phyloP scores from a whole-genome alignment of 345 rosid genomes.

The thale cress (Arabidopsis thaliana) region TAIR10.1 NC_003076.8:25323001-25323500 shows the following conservation, averaged over 20 bases:
- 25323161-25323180: background rate
- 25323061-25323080: slow-evolving; percentile 33
- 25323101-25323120: slow-evolving; percentile 42
- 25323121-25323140: background rate
- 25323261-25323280: slow-evolving; percentile 69
- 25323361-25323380: background rate
- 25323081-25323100: slow-evolving; percentile 28
- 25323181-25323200: slow-evolving; percentile 36
- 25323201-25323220: slow-evolving; percentile 31
- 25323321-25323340: slow-evolving; percentile 66
- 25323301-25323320: slow-evolving; percentile 87
- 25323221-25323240: slow-evolving; percentile 59
- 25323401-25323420: slow-evolving; percentile 24
- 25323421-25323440: slow-evolving; percentile 40
- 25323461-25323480: slow-evolving; percentile 53
- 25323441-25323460: slow-evolving; percentile 50
- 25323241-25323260: slow-evolving; percentile 87
- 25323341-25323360: slow-evolving; percentile 60
- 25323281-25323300: slow-evolving; percentile 82
- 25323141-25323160: slow-evolving; percentile 19
- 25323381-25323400: background rate
- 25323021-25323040: slow-evolving; percentile 37
- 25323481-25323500: slow-evolving; percentile 72
- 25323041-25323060: slow-evolving; percentile 25
- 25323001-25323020: slow-evolving; percentile 34